phyloP scores from a whole-genome alignment of 139 green algal species.

The Diplosphaera chodatii region DNA sequence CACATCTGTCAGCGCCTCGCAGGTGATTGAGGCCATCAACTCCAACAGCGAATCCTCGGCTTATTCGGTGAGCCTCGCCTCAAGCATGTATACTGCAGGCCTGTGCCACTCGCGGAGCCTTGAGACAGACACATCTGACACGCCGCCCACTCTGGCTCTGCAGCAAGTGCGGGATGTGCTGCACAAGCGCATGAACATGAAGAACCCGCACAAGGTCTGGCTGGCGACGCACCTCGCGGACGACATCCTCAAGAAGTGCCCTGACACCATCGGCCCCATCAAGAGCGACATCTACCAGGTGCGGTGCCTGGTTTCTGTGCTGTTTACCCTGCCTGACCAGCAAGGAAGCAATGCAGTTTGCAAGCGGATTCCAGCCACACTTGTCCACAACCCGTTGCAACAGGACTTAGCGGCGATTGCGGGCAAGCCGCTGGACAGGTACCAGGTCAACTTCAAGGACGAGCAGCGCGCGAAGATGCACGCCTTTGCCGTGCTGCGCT shows the following conservation, averaged over 20 bases:
- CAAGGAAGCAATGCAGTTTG: too few relatives aligned
- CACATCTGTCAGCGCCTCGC: too few relatives aligned
- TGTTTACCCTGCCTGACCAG: background rate
- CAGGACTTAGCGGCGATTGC: background rate
- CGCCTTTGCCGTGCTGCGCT: background rate
- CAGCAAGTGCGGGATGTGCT: background rate
- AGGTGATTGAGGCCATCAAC: background rate
- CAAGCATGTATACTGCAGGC: too few relatives aligned
- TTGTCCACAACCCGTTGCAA: too few relatives aligned
- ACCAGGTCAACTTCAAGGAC: background rate
- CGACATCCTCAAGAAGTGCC: background rate
- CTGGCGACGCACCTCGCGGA: background rate
- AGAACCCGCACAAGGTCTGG: background rate
- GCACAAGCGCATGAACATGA: background rate
- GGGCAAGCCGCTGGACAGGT: background rate
- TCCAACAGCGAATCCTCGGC: background rate
- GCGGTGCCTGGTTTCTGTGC: too few relatives aligned
- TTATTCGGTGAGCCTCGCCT: background rate
- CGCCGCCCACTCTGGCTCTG: background rate
- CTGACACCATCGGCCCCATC: background rate
- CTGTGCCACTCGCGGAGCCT: too few relatives aligned
- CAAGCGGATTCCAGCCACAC: too few relatives aligned
- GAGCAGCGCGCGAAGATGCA: background rate
- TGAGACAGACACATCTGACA: too few relatives aligned
- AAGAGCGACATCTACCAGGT: background rate